Conservation (phyloP, 306 rosid genomes). For the Dalbergia cochinchinensis region DNA sequence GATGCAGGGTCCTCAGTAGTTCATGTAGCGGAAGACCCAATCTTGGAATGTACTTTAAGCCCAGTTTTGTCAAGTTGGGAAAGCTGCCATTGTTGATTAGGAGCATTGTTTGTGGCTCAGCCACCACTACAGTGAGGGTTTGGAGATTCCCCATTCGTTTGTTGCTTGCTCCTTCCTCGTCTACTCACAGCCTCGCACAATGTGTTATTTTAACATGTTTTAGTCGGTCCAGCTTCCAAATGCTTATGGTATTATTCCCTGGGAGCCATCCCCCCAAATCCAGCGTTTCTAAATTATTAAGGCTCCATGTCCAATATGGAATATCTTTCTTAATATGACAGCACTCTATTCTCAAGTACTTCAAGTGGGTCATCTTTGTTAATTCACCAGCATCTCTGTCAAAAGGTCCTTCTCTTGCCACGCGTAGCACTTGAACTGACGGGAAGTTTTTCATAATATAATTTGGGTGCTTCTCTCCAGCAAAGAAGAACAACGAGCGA, state of each 20-base stretch:
- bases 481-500: neutral
- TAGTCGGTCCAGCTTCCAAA: neutral
- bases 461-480: neutral
- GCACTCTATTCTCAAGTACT: too few relatives aligned
- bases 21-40: neutral
- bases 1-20: neutral
- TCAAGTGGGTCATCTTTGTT: too few relatives aligned
- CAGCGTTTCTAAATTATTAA: too few relatives aligned
- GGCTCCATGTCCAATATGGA: too few relatives aligned
- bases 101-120: neutral
- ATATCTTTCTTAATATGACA: too few relatives aligned
- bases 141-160: slow-evolving; percentile 13
- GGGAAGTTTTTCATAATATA: neutral
- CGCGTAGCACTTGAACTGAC: neutral
- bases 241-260: too few relatives aligned
- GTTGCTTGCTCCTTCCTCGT: neutral
- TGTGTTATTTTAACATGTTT: neutral
- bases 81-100: neutral
- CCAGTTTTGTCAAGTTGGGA: slow-evolving; percentile 25
- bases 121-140: neutral
- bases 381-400: too few relatives aligned
- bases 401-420: neutral
- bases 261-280: too few relatives aligned
- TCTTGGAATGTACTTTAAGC: too few relatives aligned
- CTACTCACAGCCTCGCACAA: neutral